Evolutionary conservation across 352 stramenopile species (phyloP), one percentile per base, ranked within the genome.

Genomic region (Phytophthora sp.): DNA sequence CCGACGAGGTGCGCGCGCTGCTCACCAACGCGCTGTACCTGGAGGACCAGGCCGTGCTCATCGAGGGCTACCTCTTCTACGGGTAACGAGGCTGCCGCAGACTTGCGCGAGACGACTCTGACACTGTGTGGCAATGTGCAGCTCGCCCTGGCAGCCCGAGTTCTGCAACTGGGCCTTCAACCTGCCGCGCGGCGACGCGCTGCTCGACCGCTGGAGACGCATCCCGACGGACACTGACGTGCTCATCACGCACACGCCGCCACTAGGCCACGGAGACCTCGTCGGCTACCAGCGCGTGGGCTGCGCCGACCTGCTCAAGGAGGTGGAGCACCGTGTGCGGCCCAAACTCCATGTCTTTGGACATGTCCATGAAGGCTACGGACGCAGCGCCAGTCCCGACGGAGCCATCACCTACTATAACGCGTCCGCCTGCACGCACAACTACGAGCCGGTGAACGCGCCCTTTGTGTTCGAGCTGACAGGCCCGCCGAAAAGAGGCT

Each of bases 301-400:
- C 24, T 95, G 88, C 57, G 74, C 76, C 10, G 84, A 96, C 54
- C 60, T 98, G 15, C 43, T 95, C 23, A 28, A 49, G 4, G 73
- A 95, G 46, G 77, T 97, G 32, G 76, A 91, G 44, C 54, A 62
- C 4, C 68, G 87, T 18, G 75, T 96, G 44, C 72, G 71, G 34
- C 90, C 90, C 13, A 72, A 78, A 32, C 71, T 95, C 42, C 84
- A 96, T 60, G 82, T 98, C 9, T 98, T 97, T 71, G 92, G 92
- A 2, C 92, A 98, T 52, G 91, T 98, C 43, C 92, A 97, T 54
- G 86, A 97, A 71, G 83, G 79, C 28, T 92, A 94, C 59, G 92
- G 92, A 32, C 62, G 67, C 10, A 88, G 72, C n/a, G 76, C 45
- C 7, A 88, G 71, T 15, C 76, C 56, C 9, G 82, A 95, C 69